Evolutionary conservation across 306 rosid species (phyloP).

Genomic region (Benincasa hispida): DNA sequence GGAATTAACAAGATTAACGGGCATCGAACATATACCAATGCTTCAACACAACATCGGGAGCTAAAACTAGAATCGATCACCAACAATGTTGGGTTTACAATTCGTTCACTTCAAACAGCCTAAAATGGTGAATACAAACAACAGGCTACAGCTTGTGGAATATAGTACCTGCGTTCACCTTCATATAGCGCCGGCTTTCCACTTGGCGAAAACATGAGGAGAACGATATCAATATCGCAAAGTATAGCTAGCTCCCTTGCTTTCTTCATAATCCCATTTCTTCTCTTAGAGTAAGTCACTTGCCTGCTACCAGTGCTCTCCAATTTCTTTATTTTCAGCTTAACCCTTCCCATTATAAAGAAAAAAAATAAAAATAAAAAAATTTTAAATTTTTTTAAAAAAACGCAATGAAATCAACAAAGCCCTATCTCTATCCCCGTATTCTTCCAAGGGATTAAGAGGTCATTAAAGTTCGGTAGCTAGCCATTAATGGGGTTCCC

Average conservation of each 20-base stretch:
- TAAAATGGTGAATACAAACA: background rate
- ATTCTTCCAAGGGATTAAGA: background rate
- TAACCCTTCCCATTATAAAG: constrained; percentile 84
- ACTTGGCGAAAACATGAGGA: constrained; percentile 93
- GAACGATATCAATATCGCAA: constrained; percentile 79
- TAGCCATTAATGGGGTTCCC: background rate
- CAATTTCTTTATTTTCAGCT: constrained; percentile 72
- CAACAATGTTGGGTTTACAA: background rate
- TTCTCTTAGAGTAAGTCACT: constrained; percentile 82
- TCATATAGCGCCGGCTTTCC: constrained; percentile 75
- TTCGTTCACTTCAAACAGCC: background rate
- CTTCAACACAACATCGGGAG: background rate
- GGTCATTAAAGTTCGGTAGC: background rate
- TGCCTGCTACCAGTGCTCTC: constrained; percentile 74
- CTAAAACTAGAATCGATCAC: background rate
- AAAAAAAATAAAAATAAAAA: background rate
- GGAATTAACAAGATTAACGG: background rate
- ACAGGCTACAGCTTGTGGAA: background rate
- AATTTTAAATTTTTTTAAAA: no score
- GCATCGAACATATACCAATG: background rate
- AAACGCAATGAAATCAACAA: background rate
- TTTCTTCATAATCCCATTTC: constrained; percentile 65
- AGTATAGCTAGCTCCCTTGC: constrained; percentile 74
- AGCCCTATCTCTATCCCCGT: background rate
- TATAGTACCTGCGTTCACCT: constrained; percentile 54